Conservation (phyloP, 768 basidiomycete genomes). For the Leccinum broughii region DNA sequence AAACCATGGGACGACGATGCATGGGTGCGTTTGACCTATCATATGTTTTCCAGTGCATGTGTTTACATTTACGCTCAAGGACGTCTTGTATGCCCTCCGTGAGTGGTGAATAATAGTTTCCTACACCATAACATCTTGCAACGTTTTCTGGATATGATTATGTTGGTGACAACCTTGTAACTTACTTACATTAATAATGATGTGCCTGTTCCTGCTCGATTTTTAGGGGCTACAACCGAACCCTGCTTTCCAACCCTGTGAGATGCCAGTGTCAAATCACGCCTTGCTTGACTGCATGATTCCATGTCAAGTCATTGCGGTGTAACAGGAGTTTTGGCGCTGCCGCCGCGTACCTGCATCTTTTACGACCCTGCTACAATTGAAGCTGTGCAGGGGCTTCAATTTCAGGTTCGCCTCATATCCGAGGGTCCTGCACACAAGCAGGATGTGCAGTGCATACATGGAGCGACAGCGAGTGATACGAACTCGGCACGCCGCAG, state of each 20-base stretch:
- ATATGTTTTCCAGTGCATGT: neutral
- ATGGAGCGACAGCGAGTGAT: too few relatives aligned
- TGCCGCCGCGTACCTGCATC: neutral
- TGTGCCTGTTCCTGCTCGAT: neutral
- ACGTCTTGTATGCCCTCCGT: slow-evolving; percentile 13
- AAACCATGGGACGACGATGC: slow-evolving; percentile 50
- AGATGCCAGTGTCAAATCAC: neutral
- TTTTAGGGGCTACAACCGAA: neutral
- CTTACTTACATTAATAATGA: neutral
- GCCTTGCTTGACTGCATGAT: neutral
- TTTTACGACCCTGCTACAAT: neutral
- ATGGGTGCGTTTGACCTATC: slow-evolving; percentile 27
- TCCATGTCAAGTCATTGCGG: neutral
- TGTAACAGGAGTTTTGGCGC: neutral
- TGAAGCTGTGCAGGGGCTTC: neutral
- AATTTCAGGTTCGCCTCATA: neutral
- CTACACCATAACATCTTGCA: neutral
- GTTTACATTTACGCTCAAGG: slow-evolving; percentile 6
- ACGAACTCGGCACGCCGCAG: too few relatives aligned
- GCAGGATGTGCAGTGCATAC: neutral
- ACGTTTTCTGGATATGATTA: neutral
- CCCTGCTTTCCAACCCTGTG: neutral
- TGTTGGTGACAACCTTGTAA: neutral
- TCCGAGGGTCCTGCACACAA: neutral
- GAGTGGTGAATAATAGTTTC: neutral